These are phyloP conservation scores for Cytospora piceicola DNA, from an alignment of 2,329 filamentous ascomycete genomes.

Conservation along the genomic window DNA sequence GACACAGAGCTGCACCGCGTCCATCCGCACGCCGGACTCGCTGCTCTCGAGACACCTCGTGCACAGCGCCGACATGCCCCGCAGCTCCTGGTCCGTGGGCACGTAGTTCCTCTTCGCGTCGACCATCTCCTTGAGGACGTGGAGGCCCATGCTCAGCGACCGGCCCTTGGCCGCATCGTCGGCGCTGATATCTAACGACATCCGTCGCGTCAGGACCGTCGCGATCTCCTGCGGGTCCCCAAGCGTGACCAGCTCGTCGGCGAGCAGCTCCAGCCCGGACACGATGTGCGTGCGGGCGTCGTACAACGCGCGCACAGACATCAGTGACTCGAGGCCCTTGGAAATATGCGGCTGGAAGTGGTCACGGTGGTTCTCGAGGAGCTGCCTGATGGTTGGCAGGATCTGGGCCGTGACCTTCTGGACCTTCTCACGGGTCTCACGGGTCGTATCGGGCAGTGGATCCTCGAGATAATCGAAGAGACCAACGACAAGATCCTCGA, in stretches of 20 bases:
- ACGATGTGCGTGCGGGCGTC: constrained; percentile 74
- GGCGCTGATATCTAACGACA: constrained; percentile 51
- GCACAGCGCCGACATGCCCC: constrained; percentile 54
- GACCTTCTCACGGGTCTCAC: constrained; percentile 69
- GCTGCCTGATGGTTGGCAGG: constrained; percentile 72
- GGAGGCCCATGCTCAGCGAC: constrained; percentile 65
- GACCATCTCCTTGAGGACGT: constrained; percentile 64
- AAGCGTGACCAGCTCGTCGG: constrained; percentile 70
- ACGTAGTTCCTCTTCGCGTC: constrained; percentile 51
- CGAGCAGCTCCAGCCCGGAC: constrained; percentile 72
- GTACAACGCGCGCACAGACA: constrained; percentile 67
- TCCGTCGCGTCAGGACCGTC: constrained; percentile 54
- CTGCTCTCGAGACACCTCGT: constrained; percentile 62
- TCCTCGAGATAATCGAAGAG: constrained; percentile 75
- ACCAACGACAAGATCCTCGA: constrained; percentile 67
- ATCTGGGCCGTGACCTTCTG: constrained; percentile 76
- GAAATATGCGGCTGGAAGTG: constrained; percentile 70
- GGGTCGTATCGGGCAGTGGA: constrained; percentile 55
- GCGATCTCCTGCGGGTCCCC: constrained; percentile 66
- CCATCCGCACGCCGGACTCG: constrained; percentile 69
- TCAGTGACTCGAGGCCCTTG: constrained; percentile 67
- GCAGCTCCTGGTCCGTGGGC: constrained; percentile 57
- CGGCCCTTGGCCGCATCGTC: constrained; percentile 52
- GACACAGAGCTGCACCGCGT: constrained; percentile 79
- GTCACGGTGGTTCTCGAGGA: constrained; percentile 69